A percentile compares a stretch with the other conserved stretches of the same genome.
Evolutionary conservation across 495 filamentous ascomycete genomes (phyloP).

Genomic region (Physcia stellaris): DNA sequence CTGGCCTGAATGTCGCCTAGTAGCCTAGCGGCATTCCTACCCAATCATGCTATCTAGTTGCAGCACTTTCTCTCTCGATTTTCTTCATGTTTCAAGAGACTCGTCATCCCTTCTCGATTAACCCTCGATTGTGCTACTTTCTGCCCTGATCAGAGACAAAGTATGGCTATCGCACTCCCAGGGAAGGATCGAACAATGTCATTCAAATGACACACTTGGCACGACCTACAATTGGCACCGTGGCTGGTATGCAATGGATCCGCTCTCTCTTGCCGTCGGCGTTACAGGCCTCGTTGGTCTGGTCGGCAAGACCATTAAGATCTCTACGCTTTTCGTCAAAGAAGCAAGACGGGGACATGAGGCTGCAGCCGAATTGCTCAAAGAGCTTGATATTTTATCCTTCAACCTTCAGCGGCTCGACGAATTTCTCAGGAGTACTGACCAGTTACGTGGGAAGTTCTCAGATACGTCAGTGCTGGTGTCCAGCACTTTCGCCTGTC

Average conservation of each 20-base stretch:
- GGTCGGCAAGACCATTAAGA: background rate
- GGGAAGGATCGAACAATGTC: too few relatives aligned
- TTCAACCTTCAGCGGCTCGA: conserved; percentile 1
- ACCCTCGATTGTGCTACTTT: too few relatives aligned
- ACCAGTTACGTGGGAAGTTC: background rate
- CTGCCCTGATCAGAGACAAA: too few relatives aligned
- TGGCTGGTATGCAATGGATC: conserved; percentile 5
- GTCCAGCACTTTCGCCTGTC: conserved; percentile 4
- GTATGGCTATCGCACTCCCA: too few relatives aligned
- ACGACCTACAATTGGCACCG: too few relatives aligned
- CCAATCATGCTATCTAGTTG: too few relatives aligned
- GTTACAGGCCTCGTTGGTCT: conserved; percentile 1
- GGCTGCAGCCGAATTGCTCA: conserved; percentile 1
- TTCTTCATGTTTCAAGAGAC: too few relatives aligned
- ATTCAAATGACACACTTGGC: too few relatives aligned
- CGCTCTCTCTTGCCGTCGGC: conserved; percentile 3
- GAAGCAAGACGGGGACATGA: conserved; percentile 1
- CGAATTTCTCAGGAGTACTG: conserved; percentile 1
- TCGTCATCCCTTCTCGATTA: too few relatives aligned
- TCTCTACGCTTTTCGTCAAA: background rate
- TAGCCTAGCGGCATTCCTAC: too few relatives aligned
- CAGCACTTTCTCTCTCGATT: too few relatives aligned
- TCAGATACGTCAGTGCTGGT: background rate
- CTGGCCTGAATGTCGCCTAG: too few relatives aligned
- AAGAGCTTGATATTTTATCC: background rate